phyloP scores from a whole-genome alignment of 1,284 basidiomycete species.

The Coniferiporia weirii region DNA sequence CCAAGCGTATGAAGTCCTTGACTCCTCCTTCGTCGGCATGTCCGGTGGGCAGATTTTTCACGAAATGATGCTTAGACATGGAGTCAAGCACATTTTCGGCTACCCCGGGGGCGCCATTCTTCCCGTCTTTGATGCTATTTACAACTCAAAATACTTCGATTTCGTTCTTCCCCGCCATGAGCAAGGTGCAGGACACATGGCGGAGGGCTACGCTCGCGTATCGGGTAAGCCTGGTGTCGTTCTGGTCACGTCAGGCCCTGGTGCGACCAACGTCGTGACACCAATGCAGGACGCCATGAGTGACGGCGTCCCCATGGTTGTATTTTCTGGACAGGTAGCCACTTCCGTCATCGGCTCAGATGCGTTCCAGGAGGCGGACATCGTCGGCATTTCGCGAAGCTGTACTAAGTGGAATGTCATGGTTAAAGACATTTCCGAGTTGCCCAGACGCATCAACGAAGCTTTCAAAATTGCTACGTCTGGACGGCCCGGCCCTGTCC shows the following conservation, averaged over 20 bases:
- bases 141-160: conserved; percentile 93
- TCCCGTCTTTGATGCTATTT: conserved; percentile 98
- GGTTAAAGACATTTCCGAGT: conserved; percentile 95
- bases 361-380: conserved; percentile 97
- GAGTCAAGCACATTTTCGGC: conserved; percentile 95
- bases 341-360: conserved; percentile 97
- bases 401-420: conserved; percentile 99
- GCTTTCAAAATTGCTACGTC: conserved; percentile 99
- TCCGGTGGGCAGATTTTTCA: conserved; percentile 98
- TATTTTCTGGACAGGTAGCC: conserved; percentile 97
- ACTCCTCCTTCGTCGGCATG: conserved; percentile 86
- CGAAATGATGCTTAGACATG: conserved; percentile 98
- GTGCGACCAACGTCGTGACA: conserved; percentile 96
- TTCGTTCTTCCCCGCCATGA: conserved; percentile 96
- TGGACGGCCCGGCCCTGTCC: conserved; percentile 93
- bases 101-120: conserved; percentile 98
- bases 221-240: conserved; percentile 97
- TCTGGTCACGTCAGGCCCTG: conserved; percentile 96
- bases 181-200: conserved; percentile 99
- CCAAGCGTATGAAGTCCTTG: conserved; percentile 42
- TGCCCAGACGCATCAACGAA: conserved; percentile 95
- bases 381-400: conserved; percentile 92
- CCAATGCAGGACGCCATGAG: conserved; percentile 97
- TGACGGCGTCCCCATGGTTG: conserved; percentile 92
- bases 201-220: conserved; percentile 96